These are phyloP conservation scores for Eucalyptus caleyi DNA, from an alignment of 345 rosid species.

Conservation along the genomic window DNA sequence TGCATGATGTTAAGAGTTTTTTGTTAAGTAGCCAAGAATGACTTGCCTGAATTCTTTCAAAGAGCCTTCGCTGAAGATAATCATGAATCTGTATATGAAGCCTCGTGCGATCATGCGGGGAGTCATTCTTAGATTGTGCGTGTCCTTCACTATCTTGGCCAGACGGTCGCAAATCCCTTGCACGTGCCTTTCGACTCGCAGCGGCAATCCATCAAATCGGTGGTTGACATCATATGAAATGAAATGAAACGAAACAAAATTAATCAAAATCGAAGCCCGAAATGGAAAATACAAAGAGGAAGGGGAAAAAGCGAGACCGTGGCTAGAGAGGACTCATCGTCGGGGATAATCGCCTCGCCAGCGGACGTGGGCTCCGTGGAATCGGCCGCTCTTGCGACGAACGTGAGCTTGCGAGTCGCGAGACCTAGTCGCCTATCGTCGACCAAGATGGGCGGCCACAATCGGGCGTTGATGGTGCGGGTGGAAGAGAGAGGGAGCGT, in stretches of 20 bases:
- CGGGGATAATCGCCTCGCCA: no score
- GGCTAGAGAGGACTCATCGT: no score
- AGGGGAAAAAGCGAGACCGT: no score
- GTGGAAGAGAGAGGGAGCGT: no score
- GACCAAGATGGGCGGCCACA: no score
- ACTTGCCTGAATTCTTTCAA: constrained; percentile 6
- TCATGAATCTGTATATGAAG: neutral
- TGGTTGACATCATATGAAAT: neutral
- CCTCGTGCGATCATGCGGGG: constrained; percentile 4
- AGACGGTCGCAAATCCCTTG: constrained; percentile 46
- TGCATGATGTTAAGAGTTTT: constrained; percentile 12
- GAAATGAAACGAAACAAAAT: neutral
- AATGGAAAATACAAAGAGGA: no score
- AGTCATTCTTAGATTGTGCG: constrained; percentile 28
- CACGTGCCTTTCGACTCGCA: constrained; percentile 20
- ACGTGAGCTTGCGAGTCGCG: no score
- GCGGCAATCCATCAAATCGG: neutral
- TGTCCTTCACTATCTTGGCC: constrained; percentile 15
- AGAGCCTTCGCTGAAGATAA: neutral
- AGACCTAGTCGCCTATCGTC: no score
- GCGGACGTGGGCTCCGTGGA: no score
- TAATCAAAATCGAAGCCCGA: no score
- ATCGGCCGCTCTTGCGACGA: no score
- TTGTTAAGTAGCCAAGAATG: constrained; percentile 20
- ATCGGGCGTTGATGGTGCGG: no score